phyloP scores from a whole-genome alignment of 2,329 filamentous ascomycete species.

The Sporothrix sp. region DNA sequence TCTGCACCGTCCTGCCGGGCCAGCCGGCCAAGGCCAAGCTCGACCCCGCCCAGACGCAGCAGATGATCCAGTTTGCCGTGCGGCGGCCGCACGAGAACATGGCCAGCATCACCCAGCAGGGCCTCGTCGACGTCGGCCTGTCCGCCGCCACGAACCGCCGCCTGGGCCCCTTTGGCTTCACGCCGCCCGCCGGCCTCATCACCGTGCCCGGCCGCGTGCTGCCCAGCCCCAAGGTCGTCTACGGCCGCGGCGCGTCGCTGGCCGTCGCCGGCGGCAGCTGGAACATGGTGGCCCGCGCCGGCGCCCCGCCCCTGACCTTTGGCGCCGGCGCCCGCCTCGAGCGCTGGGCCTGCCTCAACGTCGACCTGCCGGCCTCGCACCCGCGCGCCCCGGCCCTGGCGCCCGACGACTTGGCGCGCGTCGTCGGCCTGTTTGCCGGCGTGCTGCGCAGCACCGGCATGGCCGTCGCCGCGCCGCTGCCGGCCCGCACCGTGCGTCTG shows the following conservation, averaged over 20 bases:
- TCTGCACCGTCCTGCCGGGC: conserved; percentile 46
- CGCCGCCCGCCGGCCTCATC: conserved; percentile 37
- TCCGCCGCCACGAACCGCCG: conserved; percentile 26
- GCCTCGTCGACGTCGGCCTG: conserved; percentile 40
- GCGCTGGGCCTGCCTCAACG: conserved; percentile 31
- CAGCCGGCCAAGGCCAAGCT: conserved; percentile 45
- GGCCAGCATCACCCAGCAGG: conserved; percentile 40
- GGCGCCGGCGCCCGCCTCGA: conserved; percentile 29
- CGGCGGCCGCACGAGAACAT: conserved; percentile 46
- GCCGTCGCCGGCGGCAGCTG: conserved; percentile 36
- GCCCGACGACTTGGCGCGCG: not conserved
- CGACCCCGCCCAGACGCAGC: conserved; percentile 39
- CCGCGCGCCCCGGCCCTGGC: not conserved
- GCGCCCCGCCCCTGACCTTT: conserved; percentile 34
- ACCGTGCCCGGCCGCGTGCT: conserved; percentile 56
- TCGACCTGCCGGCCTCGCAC: conserved; percentile 13
- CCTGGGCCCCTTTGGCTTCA: conserved; percentile 40
- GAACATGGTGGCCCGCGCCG: conserved; percentile 42
- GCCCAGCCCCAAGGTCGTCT: conserved; percentile 32
- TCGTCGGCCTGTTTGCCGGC: not conserved
- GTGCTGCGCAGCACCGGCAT: conserved; percentile 15
- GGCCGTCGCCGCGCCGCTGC: not conserved
- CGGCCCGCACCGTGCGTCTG: not conserved
- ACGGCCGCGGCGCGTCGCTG: conserved; percentile 28
- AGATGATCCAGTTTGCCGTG: conserved; percentile 54